Base-by-base conservation (phyloP, 1,284 basidiomycete species). In the Athelia sp. region DNA sequence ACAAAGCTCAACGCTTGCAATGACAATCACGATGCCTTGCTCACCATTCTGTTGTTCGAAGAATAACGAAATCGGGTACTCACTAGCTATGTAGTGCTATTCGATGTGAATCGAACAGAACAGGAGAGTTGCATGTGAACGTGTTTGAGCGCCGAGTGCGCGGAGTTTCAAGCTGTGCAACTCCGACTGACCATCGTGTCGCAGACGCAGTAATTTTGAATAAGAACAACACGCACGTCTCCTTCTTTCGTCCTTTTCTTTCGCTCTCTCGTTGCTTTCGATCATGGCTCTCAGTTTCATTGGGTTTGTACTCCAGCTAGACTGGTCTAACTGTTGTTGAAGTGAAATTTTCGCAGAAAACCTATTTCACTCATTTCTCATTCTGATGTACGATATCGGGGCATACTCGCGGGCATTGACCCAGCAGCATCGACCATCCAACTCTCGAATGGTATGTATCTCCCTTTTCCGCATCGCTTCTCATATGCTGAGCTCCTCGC, bases 351-450 rank as follows among this genome's bases (percentile, higher is more conserved):
- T 47, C 18, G 34, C 44, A 89, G 87, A 65, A 90, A 90, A 75
- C 79, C 85, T n/a, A 93, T 94, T 57, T 90, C 88, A 56, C 82
- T 94, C 63, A 87, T 91, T 63, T 93, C 91, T 53, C 88, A 90
- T 64, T 92, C 90, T 50, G 90, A 93, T 78, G 89, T 93, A 57
- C 85, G 91, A 50, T 94, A 94, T 71, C 81, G 89, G 56, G 90
- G 90, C 54, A 90, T 90, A 52, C 75, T 94, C 43, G 87, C 87
- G 48, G 87, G 87, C 26, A 92, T 93, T 62, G 88, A 93, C 69
- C 85, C 88, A 29, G 78, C 72, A 50, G 83, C 85, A 50, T 90
- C 89, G 14, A 93, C 91, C 4, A 91, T 94, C 55, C 87, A 92
- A 61, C 77, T 93, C 38, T 89, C 88, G 43, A 90, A 91, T 77